phyloP scores from a whole-genome alignment of 768 basidiomycete genomes.

The Lenzites betulinus region DNA sequence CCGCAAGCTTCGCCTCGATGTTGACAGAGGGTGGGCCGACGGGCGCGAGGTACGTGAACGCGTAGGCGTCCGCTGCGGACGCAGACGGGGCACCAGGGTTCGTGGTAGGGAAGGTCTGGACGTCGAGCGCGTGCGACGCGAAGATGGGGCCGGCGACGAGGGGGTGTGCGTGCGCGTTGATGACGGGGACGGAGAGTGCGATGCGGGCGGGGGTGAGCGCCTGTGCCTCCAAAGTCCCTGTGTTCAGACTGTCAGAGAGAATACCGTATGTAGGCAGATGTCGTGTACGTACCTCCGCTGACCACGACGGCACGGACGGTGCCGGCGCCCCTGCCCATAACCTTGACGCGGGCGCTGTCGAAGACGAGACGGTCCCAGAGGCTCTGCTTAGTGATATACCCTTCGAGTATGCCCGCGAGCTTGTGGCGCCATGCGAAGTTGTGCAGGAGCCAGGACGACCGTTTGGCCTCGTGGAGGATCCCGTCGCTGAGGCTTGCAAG shows the following conservation, averaged over 20 bases:
- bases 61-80: slow-evolving; percentile 33
- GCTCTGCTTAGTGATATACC: slow-evolving; percentile 75
- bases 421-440: slow-evolving; percentile 81
- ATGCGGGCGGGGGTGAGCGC: slow-evolving; percentile 65
- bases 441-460: slow-evolving; percentile 47
- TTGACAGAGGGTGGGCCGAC: slow-evolving; percentile 86
- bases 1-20: slow-evolving; percentile 78
- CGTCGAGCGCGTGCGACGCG: slow-evolving; percentile 81
- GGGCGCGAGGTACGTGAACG: slow-evolving; percentile 47
- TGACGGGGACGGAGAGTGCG: slow-evolving; percentile 74
- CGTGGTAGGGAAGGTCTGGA: slow-evolving; percentile 65
- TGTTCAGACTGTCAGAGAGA: too few species aligned
- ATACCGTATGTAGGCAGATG: background rate
- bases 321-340: slow-evolving; percentile 61
- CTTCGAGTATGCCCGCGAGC: slow-evolving; percentile 62
- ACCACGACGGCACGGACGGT: slow-evolving; percentile 70
- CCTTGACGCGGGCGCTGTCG: slow-evolving; percentile 59
- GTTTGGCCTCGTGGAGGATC: slow-evolving; percentile 57
- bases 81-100: background rate
- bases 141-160: slow-evolving; percentile 76
- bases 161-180: slow-evolving; percentile 62
- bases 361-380: slow-evolving; percentile 86
- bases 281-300: slow-evolving; percentile 61
- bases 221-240: slow-evolving; percentile 53
- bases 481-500: slow-evolving; percentile 53